Conservation (phyloP, 2,329 filamentous ascomycete species). For the Epichloe typhina region DNA sequence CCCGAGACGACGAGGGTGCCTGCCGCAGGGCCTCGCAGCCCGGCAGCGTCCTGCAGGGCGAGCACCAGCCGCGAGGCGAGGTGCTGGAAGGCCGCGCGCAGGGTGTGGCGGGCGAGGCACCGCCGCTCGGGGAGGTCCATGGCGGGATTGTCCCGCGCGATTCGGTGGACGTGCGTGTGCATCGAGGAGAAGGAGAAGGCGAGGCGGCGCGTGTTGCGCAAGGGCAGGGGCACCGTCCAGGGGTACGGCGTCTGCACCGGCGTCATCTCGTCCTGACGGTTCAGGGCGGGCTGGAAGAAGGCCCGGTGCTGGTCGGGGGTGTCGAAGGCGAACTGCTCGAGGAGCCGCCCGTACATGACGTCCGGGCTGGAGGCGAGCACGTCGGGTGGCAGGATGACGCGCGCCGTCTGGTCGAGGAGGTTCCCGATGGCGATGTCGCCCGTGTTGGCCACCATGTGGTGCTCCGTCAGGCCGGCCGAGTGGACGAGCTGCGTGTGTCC, state of each 20-base stretch:
- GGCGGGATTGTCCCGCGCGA: slow-evolving; percentile 26
- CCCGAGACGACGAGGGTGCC: slow-evolving; percentile 68
- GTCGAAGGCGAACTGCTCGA: slow-evolving; percentile 71
- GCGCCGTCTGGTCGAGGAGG: slow-evolving; percentile 75
- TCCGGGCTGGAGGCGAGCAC: slow-evolving; percentile 40
- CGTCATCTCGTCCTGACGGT: slow-evolving; percentile 44
- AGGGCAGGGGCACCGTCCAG: slow-evolving; percentile 59
- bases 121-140: slow-evolving; percentile 49
- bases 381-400: slow-evolving; percentile 54
- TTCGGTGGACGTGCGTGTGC: slow-evolving; percentile 36
- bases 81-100: slow-evolving; percentile 81
- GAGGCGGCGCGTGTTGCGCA: slow-evolving; percentile 43
- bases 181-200: slow-evolving; percentile 63
- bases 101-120: slow-evolving; percentile 56
- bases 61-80: slow-evolving; percentile 62
- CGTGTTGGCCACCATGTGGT: slow-evolving; percentile 60
- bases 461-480: slow-evolving; percentile 53
- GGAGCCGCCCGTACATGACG: slow-evolving; percentile 67
- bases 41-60: slow-evolving; percentile 34
- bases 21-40: slow-evolving; percentile 15
- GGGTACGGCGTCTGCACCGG: slow-evolving; percentile 24
- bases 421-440: slow-evolving; percentile 82
- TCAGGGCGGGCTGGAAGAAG: slow-evolving; percentile 44
- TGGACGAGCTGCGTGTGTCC: slow-evolving; percentile 82
- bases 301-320: slow-evolving; percentile 16